Evolutionary conservation across 257 asterid species (phyloP), one percentile per base, ranked within the genome.

Genomic region (Salvia miltiorrhiza): DNA sequence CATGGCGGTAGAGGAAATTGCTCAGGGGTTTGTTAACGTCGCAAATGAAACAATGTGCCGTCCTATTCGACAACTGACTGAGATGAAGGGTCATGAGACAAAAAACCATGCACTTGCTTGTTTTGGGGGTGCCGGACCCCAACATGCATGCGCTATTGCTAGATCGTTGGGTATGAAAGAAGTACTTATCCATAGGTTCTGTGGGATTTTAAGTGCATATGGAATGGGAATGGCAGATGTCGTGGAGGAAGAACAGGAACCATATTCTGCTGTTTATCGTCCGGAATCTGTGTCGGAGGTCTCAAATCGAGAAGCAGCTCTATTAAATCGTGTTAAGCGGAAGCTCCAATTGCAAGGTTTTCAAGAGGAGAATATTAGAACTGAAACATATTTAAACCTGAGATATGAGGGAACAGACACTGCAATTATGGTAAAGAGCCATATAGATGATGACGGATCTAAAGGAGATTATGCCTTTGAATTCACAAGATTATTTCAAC

Each of bases 201-300:
- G 99, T 79, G 99, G 99, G 69, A 89, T 93, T 63, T 82, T 90
- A 79, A 93, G 97, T 84, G 97, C 97, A 0, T 93, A 88, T 50
- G 97, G 99, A n/a, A 90, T 93, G 96, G 99, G 99, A 69, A 80
- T 90, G 86, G 96, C 99, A 5, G 97, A 93, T 78, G 99, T 93
- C 32, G 88, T 93, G 32, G 97, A 93, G 82, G 99, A 93, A 37
- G 93, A 85, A 35, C 97, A 88, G 74, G 97, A 85, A 79, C 99
- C 99, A 0, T 93, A 78, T 78, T 81, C 96, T 73, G 85, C 99
- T 39, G 85, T 88, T 69, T 93, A 90, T 76, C 83, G 81, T 64
- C 90, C 87, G 16, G 89, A 84, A n/a, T 86, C 97, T 47, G 66
- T 84, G 65, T 65, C 69, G 67, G 96, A 88, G 77, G 96, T 76